Base-by-base conservation (phyloP, 2,329 filamentous ascomycete genomes). In the Beauveria pseudobassiana region DNA sequence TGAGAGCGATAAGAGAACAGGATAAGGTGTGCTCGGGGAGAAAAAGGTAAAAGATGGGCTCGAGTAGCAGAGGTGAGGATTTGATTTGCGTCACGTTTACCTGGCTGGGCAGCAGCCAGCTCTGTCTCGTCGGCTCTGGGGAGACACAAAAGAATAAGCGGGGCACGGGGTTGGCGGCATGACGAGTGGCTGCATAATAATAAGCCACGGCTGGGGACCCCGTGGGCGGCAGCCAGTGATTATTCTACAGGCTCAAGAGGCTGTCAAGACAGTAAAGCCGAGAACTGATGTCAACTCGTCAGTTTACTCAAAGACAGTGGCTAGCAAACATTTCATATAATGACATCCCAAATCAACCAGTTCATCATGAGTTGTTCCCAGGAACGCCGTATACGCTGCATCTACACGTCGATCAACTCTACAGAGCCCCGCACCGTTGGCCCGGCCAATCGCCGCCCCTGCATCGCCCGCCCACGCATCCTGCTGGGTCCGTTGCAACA, bases 171-270 rank as follows among this genome's bases (percentile, higher is more conserved):
- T 50, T 38, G 30, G 16, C 22, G n/a, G 46, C 20, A 52, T 59
- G 56, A 59, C 56, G 46, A 16, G 18, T 40, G 56, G 5, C 58
- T 55, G 51, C 46, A 55, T 59, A 28, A 54, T 34, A 38, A 26
- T 26, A 51, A 59, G 59, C 59, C 59, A 61, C 59, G 9, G 43
- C 59, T 26, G 59, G 50, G n/a, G 53, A 54, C 50, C 51, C 59
- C 59, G 20, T 26, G 49, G 40, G 53, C 52, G 24, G 34, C 22
- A 7, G 22, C 20, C 45, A 26, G 45, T 18, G 18, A 9, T n/a
- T 48, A 8, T 26, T 16, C 34, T 22, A 48, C 22, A 26, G 14
- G 22, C 22, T 24, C 1, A 24, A 24, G 22, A 1, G 22, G 45
- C 45, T 48, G 45, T 24, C 34, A 38, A 38, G 34, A 38, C 34